Evolutionary conservation across 2,329 filamentous ascomycete genomes (phyloP), one percentile per base, ranked within the genome.

Genomic region (Cladophialophora carrionii): DNA sequence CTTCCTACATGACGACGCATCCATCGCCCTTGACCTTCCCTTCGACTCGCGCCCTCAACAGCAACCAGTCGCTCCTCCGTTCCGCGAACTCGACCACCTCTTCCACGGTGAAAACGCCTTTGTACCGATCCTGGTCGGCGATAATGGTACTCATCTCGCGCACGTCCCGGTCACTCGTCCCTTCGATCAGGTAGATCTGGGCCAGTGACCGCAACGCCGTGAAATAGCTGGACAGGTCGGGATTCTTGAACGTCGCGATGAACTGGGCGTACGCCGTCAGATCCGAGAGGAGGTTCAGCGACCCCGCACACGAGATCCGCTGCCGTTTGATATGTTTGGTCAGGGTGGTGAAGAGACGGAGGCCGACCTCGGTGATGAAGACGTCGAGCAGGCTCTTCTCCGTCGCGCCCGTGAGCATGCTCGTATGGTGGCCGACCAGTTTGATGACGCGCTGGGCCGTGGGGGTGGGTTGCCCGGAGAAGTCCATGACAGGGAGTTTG

Each of bases 321-420:
- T 98, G 95, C 9, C 94, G 90, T 81, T 99, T 99, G 71, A 99
- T 85, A 78, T 99, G 95, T 79, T 99, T 99, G 84, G 94, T 97
- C 57, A 99, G 83, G 20, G 91, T 90, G 22, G 90, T 88, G 79
- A 98, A 99, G 59, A 99, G 85, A 29, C 95, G 90, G 69, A 97
- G 85, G 0, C 95, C 95, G 29, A 99, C 94, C 80, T 99, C 95
- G 78, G 95, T 92, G 77, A 96, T 97, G 83, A 99, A 99, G 14
- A 99, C 95, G 74, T 99, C 95, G 29, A 99, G 88, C 84, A 96
- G 96, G 68, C 91, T 94, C 82, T 99, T 99, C 76, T 99, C 95
- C 1, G 94, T 98, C 75, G 91, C 96, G 67, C 95, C 95, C 3
- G 91, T 87, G 12, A 99, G 84, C 92, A 99, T 97, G 74, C 85